These are phyloP conservation scores for Ophiostoma ips DNA, from an alignment of 2,329 filamentous ascomycete genomes.

Conservation along the genomic window DNA sequence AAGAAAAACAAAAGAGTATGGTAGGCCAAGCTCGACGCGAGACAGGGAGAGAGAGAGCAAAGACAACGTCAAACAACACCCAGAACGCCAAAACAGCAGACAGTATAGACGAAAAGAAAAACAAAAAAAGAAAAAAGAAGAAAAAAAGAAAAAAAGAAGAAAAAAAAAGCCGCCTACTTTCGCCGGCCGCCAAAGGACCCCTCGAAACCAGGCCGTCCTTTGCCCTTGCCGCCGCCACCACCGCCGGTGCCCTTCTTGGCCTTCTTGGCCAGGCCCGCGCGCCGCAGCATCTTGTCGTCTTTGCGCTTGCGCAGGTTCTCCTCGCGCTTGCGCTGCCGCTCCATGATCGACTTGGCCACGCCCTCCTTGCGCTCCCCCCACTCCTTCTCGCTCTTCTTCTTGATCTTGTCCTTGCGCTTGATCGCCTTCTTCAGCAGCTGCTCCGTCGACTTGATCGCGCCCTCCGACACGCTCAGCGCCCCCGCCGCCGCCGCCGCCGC, in stretches of 20 bases:
- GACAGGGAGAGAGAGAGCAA: not conserved
- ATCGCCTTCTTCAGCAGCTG: constrained; percentile 82
- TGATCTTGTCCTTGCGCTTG: constrained; percentile 79
- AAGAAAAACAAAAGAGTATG: too few species aligned
- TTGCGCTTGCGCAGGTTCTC: constrained; percentile 61
- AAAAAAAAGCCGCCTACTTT: constrained; percentile 21
- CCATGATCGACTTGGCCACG: constrained; percentile 61
- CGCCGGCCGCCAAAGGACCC: constrained; percentile 48
- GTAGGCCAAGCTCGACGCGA: too few species aligned
- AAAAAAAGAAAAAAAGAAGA: not conserved
- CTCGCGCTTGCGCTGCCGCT: constrained; percentile 69
- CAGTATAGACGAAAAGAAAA: not conserved
- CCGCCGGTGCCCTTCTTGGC: constrained; percentile 30
- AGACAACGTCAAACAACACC: not conserved
- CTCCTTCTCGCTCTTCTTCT: constrained; percentile 83
- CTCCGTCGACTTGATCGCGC: constrained; percentile 26
- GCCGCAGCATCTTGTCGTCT: constrained; percentile 54
- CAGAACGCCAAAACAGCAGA: constrained; percentile 1
- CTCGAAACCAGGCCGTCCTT: constrained; percentile 52
- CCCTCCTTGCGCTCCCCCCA: constrained; percentile 64
- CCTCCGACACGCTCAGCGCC: constrained; percentile 3
- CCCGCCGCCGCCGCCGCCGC: constrained; percentile 11
- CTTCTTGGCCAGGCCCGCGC: constrained; percentile 38
- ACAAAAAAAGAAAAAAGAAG: not conserved
- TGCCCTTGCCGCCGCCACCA: constrained; percentile 23